Percentiles rank a stretch among this genome's conserved stretches.
Conservation (phyloP, 2,329 filamentous ascomycete genomes). For the Colletotrichum liriopes region DNA sequence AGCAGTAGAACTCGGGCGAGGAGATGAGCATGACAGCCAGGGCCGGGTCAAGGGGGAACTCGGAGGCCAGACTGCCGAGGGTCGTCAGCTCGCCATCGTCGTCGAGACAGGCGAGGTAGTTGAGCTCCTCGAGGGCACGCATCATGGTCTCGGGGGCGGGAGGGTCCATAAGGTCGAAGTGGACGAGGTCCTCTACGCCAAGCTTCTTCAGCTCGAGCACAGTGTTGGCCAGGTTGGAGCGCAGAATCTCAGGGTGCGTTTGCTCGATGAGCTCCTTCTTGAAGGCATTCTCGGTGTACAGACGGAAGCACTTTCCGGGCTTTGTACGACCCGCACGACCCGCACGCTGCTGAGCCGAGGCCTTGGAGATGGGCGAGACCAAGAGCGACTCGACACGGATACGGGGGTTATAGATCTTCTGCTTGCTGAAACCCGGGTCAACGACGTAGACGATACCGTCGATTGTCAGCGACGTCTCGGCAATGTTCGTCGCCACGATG, state of each 20-base stretch:
- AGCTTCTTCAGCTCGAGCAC: conserved; percentile 98
- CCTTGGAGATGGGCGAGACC: conserved; percentile 98
- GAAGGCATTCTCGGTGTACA: conserved; percentile 96
- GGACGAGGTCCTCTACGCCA: conserved; percentile 93
- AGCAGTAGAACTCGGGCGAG: conserved; percentile 98
- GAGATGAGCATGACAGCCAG: conserved; percentile 98
- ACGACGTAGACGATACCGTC: conserved; percentile 99
- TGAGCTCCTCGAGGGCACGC: conserved; percentile 96
- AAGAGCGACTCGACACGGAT: conserved; percentile 96
- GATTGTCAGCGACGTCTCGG: conserved; percentile 96
- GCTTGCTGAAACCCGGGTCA: conserved; percentile 99
- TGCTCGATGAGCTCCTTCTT: conserved; percentile 98
- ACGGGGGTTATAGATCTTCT: conserved; percentile 98
- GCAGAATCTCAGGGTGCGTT: conserved; percentile 95
- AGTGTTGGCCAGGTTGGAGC: conserved; percentile 94
- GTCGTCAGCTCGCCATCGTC: conserved; percentile 94
- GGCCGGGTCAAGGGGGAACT: conserved; percentile 94
- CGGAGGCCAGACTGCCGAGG: conserved; percentile 89
- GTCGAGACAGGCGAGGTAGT: conserved; percentile 96
- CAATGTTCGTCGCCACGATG: conserved; percentile 97
- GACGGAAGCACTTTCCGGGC: conserved; percentile 96
- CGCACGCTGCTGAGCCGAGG: conserved; percentile 95
- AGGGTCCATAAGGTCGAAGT: conserved; percentile 99
- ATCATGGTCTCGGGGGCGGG: conserved; percentile 98
- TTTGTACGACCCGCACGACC: conserved; percentile 99